Conservation (phyloP, 805 yeast genomes). For the Metschnikowia borealis region DNA sequence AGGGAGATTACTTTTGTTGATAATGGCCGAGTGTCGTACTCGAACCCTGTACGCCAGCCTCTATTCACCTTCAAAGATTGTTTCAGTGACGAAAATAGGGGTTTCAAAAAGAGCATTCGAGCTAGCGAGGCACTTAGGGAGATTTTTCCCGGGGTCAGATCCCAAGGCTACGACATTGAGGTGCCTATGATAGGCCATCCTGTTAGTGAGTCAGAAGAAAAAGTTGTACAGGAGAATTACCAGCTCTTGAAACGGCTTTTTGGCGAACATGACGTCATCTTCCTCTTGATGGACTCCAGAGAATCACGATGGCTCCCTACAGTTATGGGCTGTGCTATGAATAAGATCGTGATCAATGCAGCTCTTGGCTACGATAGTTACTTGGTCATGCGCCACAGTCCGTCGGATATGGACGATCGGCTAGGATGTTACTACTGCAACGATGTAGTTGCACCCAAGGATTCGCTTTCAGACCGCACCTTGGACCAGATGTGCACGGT, state of each 20-base stretch:
- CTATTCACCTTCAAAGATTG: slow-evolving; percentile 80
- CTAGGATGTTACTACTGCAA: slow-evolving; percentile 95
- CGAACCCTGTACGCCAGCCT: slow-evolving; percentile 96
- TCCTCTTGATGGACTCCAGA: slow-evolving; percentile 86
- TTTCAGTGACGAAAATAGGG: slow-evolving; percentile 54
- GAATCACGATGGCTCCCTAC: slow-evolving; percentile 99
- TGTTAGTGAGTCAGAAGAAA: slow-evolving; percentile 45
- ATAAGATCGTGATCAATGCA: slow-evolving; percentile 80
- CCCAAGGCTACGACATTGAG: slow-evolving; percentile 61
- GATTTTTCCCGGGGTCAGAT: slow-evolving; percentile 73
- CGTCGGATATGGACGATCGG: slow-evolving; percentile 26
- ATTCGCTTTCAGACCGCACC: slow-evolving; percentile 81
- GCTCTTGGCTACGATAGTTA: slow-evolving; percentile 95
- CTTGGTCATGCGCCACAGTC: slow-evolving; percentile 82
- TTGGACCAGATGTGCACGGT: slow-evolving; percentile 99
- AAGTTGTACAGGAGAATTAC: slow-evolving; percentile 46
- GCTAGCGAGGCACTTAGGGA: slow-evolving; percentile 72
- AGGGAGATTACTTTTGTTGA: slow-evolving; percentile 83
- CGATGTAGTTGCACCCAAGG: slow-evolving; percentile 91
- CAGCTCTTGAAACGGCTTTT: slow-evolving; percentile 51
- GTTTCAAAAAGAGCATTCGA: slow-evolving; percentile 66
- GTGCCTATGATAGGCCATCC: slow-evolving; percentile 98
- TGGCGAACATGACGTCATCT: slow-evolving; percentile 68
- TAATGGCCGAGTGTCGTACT: slow-evolving; percentile 80
- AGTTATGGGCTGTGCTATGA: slow-evolving; percentile 60